Conservation (phyloP, 805 yeast species). For the Sugiyamaella valdiviana region DNA sequence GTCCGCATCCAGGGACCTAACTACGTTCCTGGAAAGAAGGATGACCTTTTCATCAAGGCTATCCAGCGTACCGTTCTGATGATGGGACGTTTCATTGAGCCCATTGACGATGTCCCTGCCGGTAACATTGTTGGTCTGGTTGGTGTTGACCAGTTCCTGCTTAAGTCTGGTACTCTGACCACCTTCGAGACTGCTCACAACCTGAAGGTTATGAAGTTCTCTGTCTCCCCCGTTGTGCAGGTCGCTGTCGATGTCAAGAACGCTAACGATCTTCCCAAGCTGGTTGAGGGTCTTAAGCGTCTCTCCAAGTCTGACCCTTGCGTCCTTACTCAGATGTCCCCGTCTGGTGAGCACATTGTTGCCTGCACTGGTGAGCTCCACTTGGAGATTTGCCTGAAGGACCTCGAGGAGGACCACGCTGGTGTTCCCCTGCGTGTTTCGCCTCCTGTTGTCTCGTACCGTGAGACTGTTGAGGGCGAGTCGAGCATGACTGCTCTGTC, state of each 20-base stretch:
- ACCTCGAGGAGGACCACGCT: constrained; percentile 98
- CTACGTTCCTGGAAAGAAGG: constrained; percentile 98
- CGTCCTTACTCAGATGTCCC: constrained; percentile 80
- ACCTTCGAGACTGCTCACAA: constrained; percentile 95
- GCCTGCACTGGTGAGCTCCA: constrained; percentile 99
- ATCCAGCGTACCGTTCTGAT: constrained; percentile 98
- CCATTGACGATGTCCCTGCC: constrained; percentile 98
- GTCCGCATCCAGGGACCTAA: constrained; percentile 99
- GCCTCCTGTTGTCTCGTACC: constrained; percentile 97
- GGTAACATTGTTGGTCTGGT: constrained; percentile 99
- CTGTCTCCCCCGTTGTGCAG: constrained; percentile 99
- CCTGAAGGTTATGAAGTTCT: constrained; percentile 99
- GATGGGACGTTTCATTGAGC: constrained; percentile 99
- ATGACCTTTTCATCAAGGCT: constrained; percentile 93
- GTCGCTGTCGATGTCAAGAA: constrained; percentile 99
- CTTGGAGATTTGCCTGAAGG: constrained; percentile 94
- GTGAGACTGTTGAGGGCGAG: constrained; percentile 94
- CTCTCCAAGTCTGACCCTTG: constrained; percentile 99
- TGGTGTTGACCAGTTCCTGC: constrained; percentile 99
- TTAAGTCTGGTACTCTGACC: constrained; percentile 98
- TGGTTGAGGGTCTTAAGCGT: constrained; percentile 99
- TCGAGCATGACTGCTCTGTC: constrained; percentile 95
- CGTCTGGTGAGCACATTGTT: constrained; percentile 99
- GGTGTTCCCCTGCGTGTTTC: constrained; percentile 98
- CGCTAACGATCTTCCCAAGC: constrained; percentile 98